Conservation (phyloP, 2,329 filamentous ascomycete genomes). For the Malbranchea cinnamomea region DNA sequence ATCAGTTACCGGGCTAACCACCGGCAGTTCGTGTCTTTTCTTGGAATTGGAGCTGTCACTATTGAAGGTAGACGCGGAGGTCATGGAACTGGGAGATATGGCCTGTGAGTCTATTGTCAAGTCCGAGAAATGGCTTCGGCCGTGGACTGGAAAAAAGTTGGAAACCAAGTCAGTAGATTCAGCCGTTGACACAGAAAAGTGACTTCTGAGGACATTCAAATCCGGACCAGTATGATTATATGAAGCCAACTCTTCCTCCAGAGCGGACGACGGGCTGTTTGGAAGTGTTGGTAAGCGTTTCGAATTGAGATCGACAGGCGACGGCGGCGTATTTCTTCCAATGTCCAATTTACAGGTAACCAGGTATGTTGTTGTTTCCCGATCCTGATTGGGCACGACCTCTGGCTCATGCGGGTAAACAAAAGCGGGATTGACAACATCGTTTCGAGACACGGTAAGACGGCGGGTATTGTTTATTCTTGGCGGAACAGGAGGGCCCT, state of each 20-base stretch:
- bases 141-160: constrained; percentile 11
- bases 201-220: constrained; percentile 22
- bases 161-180: constrained; percentile 18
- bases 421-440: too few relatives aligned
- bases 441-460: too few relatives aligned
- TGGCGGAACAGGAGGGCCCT: too few relatives aligned
- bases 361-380: constrained; percentile 3
- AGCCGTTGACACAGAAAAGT: constrained; percentile 27
- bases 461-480: too few relatives aligned
- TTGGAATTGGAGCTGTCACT: constrained; percentile 7
- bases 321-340: constrained; percentile 15
- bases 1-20: too few relatives aligned
- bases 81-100: constrained; percentile 22
- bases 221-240: constrained; percentile 13
- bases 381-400: too few relatives aligned
- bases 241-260: constrained; percentile 20
- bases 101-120: constrained; percentile 26
- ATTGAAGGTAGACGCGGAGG: constrained; percentile 21
- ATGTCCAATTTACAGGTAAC: constrained; percentile 7
- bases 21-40: too few relatives aligned
- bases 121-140: constrained; percentile 26
- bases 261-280: constrained; percentile 31
- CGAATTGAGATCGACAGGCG: constrained; percentile 16
- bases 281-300: constrained; percentile 32
- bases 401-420: too few relatives aligned